phyloP scores from a whole-genome alignment of 352 stramenopile species.

The Thalassiosira sp. region DNA sequence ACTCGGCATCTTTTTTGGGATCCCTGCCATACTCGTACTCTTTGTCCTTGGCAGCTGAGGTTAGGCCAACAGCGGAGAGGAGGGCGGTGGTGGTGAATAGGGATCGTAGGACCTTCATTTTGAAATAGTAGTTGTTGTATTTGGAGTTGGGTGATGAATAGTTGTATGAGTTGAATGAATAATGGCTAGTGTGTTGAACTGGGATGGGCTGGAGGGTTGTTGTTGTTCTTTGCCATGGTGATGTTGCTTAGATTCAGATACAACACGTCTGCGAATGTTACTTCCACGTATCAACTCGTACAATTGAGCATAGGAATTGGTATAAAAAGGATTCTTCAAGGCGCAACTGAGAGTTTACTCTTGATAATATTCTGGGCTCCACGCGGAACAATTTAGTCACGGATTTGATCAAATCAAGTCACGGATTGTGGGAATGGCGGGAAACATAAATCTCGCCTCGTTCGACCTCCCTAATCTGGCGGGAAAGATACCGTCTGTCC shows the following conservation, averaged over 20 bases:
- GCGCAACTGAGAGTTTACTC: neutral
- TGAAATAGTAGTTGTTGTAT: constrained; percentile 6
- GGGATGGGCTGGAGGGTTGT: neutral
- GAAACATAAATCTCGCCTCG: too few relatives aligned
- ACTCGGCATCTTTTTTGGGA: constrained; percentile 61
- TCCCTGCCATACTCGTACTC: constrained; percentile 61
- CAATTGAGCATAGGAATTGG: neutral
- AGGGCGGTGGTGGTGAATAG: constrained; percentile 54
- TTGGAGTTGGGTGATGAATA: constrained; percentile 6
- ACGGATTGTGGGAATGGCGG: too few relatives aligned
- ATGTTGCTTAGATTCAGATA: too few relatives aligned
- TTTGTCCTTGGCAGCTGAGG: constrained; percentile 42
- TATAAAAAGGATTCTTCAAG: neutral
- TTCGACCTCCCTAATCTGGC: too few relatives aligned
- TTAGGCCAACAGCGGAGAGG: constrained; percentile 33
- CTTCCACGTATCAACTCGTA: neutral
- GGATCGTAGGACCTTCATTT: constrained; percentile 56
- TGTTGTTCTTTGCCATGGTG: neutral
- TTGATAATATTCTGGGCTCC: neutral
- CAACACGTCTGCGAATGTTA: too few relatives aligned
- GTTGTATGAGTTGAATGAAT: constrained; percentile 4
- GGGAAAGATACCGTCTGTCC: too few relatives aligned
- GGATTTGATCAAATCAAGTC: too few relatives aligned
- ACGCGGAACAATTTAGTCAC: neutral
- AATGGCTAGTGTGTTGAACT: constrained; percentile 36